Evolutionary conservation across 306 rosid species (phyloP).

Genomic region (Castanopsis chinensis): DNA sequence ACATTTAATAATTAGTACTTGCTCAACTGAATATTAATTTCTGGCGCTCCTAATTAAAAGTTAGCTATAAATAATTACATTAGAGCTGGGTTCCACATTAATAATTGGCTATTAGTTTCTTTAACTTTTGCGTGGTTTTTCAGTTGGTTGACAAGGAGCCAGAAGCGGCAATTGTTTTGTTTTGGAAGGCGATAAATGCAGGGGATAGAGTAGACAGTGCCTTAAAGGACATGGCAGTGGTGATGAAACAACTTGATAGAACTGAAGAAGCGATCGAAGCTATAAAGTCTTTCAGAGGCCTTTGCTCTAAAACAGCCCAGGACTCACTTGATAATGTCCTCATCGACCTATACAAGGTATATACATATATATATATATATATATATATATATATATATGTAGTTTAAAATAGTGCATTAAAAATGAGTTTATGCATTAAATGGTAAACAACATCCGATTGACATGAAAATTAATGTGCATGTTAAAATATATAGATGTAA

Average conservation of each 20-base stretch:
- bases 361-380: too few species aligned
- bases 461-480: rapidly evolving
- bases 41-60: too few species aligned
- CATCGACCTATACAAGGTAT: conserved; percentile 87
- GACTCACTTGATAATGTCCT: conserved; percentile 92
- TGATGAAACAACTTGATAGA: conserved; percentile 84
- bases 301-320: conserved; percentile 84
- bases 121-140: not conserved
- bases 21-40: too few species aligned
- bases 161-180: conserved; percentile 67
- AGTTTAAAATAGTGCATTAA: too few species aligned
- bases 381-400: too few species aligned
- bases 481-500: too few species aligned
- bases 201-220: conserved; percentile 94
- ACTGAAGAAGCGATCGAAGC: conserved; percentile 94
- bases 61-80: too few species aligned
- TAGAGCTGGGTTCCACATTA: too few species aligned
- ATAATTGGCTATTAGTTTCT: not conserved
- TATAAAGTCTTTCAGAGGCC: conserved; percentile 60
- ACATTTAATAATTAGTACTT: too few species aligned
- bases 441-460: too few species aligned
- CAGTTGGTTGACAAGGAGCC: conserved; percentile 81
- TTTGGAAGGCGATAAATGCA: conserved; percentile 84
- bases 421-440: rapidly evolving
- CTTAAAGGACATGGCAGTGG: conserved; percentile 90